Conservation (phyloP, 345 rosid species). For the Ceriops decandra region DNA sequence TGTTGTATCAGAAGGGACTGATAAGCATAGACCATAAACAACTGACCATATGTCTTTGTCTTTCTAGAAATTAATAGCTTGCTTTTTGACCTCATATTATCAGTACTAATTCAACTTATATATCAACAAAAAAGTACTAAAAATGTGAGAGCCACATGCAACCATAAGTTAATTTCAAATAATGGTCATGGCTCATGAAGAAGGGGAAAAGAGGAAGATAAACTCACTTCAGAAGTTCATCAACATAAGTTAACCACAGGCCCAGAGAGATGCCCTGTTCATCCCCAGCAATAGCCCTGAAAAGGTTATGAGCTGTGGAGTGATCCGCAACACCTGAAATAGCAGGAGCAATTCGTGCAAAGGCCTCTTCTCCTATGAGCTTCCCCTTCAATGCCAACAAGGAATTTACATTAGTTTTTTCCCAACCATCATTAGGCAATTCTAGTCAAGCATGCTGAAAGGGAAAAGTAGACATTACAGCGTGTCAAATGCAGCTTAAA, state of each 20-base stretch:
- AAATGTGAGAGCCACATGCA: no score
- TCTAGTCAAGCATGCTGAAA: constrained; percentile 1
- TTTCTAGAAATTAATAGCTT: no score
- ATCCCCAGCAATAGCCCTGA: constrained; percentile 68
- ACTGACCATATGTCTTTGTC: no score
- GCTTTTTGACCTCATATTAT: no score
- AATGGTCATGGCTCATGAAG: no score
- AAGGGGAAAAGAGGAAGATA: not conserved
- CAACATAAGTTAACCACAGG: constrained; percentile 70
- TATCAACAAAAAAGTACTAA: no score
- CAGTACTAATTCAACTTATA: no score
- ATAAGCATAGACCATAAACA: no score
- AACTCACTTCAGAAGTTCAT: constrained; percentile 88
- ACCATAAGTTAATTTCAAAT: no score
- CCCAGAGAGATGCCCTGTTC: constrained; percentile 67
- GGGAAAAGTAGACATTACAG: constrained; percentile 1
- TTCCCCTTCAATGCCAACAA: constrained; percentile 52
- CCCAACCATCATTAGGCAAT: not conserved
- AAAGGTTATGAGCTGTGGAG: constrained; percentile 79
- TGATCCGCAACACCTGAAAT: constrained; percentile 87
- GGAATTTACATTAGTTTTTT: constrained; percentile 1
- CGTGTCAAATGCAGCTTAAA: not conserved
- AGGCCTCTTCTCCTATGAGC: constrained; percentile 72
- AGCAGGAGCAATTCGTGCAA: constrained; percentile 85
- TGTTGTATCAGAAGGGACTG: no score